phyloP scores from a whole-genome alignment of 305 asterid genomes.

The Solanum hybrid region DNA sequence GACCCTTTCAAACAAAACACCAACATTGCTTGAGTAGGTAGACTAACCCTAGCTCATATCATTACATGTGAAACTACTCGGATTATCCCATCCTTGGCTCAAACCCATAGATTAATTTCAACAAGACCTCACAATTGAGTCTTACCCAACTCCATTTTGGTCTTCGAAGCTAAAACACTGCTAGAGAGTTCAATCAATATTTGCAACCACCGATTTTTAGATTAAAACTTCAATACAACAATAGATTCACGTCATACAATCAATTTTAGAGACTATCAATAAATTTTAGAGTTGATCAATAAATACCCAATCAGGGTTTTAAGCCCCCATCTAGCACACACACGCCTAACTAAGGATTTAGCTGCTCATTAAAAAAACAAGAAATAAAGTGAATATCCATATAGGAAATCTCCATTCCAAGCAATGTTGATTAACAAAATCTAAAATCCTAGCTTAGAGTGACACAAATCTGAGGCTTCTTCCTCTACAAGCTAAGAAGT shows the following conservation, averaged over 20 bases:
- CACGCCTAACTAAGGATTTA: background rate
- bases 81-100: background rate
- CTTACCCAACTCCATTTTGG: background rate
- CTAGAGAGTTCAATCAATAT: background rate
- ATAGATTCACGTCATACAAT: background rate
- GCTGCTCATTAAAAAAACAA: background rate
- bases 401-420: background rate
- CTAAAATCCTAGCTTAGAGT: no score
- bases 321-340: background rate
- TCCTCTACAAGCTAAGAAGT: background rate
- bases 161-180: background rate
- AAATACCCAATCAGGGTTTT: background rate
- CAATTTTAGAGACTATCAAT: background rate
- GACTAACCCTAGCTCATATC: background rate
- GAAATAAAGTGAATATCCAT: background rate
- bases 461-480: background rate
- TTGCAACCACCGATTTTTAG: background rate
- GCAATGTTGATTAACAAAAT: background rate
- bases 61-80: background rate
- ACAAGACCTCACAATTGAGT: background rate
- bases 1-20: background rate
- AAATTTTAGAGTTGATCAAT: background rate
- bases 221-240: background rate
- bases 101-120: background rate
- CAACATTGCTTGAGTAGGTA: background rate